Evolutionary conservation across 2,329 filamentous ascomycete genomes (phyloP).

Genomic region (Amylocarpus encephaloides): DNA sequence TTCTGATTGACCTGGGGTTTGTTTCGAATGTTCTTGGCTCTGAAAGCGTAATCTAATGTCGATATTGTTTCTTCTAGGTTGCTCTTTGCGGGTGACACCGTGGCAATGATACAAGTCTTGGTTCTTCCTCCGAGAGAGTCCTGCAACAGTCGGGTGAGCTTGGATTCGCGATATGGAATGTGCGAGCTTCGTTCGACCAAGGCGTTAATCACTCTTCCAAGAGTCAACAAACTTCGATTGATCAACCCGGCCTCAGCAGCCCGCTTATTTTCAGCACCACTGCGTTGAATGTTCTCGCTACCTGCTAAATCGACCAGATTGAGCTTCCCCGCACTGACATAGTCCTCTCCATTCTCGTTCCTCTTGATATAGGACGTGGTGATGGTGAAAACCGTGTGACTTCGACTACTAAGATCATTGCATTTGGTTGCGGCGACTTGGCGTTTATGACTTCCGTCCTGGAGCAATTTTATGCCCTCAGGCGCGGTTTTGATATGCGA

Average conservation of each 20-base stretch:
- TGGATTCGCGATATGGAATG: constrained; percentile 90
- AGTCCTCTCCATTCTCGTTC: constrained; percentile 80
- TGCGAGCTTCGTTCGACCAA: constrained; percentile 84
- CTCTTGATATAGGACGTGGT: constrained; percentile 83
- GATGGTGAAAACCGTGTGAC: constrained; percentile 95
- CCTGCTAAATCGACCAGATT: constrained; percentile 95
- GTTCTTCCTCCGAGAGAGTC: constrained; percentile 93
- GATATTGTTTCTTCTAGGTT: constrained; percentile 98
- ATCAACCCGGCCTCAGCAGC: constrained; percentile 93
- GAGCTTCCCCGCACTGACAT: constrained; percentile 83
- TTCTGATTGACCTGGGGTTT: constrained; percentile 92
- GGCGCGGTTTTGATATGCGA: constrained; percentile 80
- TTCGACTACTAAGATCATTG: constrained; percentile 94
- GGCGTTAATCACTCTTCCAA: constrained; percentile 95
- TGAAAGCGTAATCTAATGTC: constrained; percentile 93
- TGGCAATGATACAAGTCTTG: constrained; percentile 98
- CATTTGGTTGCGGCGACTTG: constrained; percentile 99
- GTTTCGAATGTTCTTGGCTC: constrained; percentile 97
- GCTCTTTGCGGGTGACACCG: constrained; percentile 86
- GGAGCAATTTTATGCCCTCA: constrained; percentile 82
- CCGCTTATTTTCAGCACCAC: constrained; percentile 95
- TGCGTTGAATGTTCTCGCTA: constrained; percentile 95
- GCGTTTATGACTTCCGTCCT: constrained; percentile 83
- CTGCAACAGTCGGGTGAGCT: constrained; percentile 88
- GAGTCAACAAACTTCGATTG: constrained; percentile 93